Percentiles rank a stretch among this genome's conserved stretches.
phyloP scores from a whole-genome alignment of 2,329 filamentous ascomycete genomes.

The Tolypocladium inflatum region DNA sequence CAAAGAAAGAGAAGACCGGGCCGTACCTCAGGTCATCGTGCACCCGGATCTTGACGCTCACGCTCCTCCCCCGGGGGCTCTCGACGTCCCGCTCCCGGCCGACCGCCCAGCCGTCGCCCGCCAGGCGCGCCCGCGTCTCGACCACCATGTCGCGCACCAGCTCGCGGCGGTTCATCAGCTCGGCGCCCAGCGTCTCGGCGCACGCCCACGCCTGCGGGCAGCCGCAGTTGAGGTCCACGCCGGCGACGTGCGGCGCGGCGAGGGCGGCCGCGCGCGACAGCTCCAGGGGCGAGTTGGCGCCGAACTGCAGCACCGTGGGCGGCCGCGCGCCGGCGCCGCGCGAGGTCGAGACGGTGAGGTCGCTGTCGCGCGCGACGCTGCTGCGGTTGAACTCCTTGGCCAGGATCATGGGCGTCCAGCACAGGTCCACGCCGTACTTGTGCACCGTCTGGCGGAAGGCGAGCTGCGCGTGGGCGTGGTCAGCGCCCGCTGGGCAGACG shows the following conservation, averaged over 20 bases:
- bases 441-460: slow-evolving; percentile 60
- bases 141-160: slow-evolving; percentile 57
- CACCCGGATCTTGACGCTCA: slow-evolving; percentile 63
- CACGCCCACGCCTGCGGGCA: slow-evolving; percentile 68
- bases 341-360: slow-evolving; percentile 50
- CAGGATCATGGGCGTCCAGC: slow-evolving; percentile 64
- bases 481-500: no score
- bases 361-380: slow-evolving; percentile 48
- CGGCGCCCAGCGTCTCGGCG: slow-evolving; percentile 56
- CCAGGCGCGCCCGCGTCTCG: slow-evolving; percentile 43
- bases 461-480: slow-evolving; percentile 30
- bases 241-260: slow-evolving; percentile 50
- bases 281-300: slow-evolving; percentile 51
- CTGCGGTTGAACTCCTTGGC: slow-evolving; percentile 61
- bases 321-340: slow-evolving; percentile 30
- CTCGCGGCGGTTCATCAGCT: slow-evolving; percentile 56
- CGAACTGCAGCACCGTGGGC: slow-evolving; percentile 59
- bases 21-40: slow-evolving; percentile 50
- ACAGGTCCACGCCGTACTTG: slow-evolving; percentile 54
- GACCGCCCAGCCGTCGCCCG: slow-evolving; percentile 43
- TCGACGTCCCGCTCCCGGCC: slow-evolving; percentile 31
- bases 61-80: slow-evolving; percentile 39
- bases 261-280: slow-evolving; percentile 53
- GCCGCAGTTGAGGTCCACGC: slow-evolving; percentile 63
- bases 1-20: not conserved